Conservation (phyloP, 2,329 filamentous ascomycete species). For the Emericellopsis cladophorae region DNA sequence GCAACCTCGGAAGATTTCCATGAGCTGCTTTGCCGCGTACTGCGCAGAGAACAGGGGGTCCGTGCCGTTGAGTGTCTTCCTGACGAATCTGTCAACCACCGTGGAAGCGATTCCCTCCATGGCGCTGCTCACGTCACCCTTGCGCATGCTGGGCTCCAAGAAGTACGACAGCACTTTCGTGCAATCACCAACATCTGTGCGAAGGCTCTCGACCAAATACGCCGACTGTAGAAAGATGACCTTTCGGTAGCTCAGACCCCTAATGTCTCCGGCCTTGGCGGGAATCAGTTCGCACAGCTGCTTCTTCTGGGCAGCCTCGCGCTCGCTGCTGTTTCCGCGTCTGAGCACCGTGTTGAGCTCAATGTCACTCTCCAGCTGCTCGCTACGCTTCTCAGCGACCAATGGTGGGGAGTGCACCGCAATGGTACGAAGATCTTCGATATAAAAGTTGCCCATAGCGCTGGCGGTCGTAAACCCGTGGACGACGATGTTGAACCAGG, state of each 20-base stretch:
- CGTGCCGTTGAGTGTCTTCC: constrained; percentile 57
- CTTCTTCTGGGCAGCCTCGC: constrained; percentile 70
- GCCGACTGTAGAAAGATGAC: constrained; percentile 86
- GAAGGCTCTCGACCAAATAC: constrained; percentile 76
- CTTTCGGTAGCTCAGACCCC: constrained; percentile 74
- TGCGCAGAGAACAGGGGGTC: constrained; percentile 77
- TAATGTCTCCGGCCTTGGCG: constrained; percentile 65
- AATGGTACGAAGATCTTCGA: constrained; percentile 68
- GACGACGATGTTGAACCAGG: constrained; percentile 96
- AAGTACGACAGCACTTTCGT: constrained; percentile 87
- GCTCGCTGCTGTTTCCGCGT: constrained; percentile 69
- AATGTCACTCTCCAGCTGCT: constrained; percentile 89
- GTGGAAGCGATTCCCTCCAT: constrained; percentile 54
- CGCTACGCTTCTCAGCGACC: constrained; percentile 76
- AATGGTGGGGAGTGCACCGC: constrained; percentile 80
- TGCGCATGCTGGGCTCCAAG: constrained; percentile 74
- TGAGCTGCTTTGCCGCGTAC: constrained; percentile 80
- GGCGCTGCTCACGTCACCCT: constrained; percentile 46
- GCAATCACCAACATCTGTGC: constrained; percentile 78
- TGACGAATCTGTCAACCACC: constrained; percentile 69
- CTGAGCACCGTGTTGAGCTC: constrained; percentile 90
- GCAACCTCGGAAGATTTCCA: constrained; percentile 72
- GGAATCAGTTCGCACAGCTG: constrained; percentile 63
- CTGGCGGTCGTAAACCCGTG: constrained; percentile 78
- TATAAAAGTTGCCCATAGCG: constrained; percentile 57